These are phyloP conservation scores for Puccinia horiana DNA, from an alignment of 1,284 basidiomycete genomes.

Conservation along the genomic window DNA sequence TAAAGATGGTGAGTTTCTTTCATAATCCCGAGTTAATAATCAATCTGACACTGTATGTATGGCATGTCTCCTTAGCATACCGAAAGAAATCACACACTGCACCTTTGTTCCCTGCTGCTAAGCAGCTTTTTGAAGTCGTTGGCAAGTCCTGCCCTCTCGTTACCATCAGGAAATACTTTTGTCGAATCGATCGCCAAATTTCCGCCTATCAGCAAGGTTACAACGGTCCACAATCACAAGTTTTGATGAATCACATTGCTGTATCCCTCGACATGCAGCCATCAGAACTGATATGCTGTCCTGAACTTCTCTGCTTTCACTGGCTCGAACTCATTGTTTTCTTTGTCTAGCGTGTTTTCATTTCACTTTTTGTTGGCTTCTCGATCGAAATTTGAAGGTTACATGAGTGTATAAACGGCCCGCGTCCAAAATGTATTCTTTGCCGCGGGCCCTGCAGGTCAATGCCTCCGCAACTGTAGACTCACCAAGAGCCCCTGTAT, in stretches of 20 bases:
- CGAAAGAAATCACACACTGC: neutral
- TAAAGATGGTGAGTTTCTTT: neutral
- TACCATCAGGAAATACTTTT: conserved; percentile 20
- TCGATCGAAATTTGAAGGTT: too few relatives aligned
- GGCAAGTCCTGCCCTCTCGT: neutral
- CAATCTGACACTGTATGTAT: neutral
- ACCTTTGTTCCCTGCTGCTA: neutral
- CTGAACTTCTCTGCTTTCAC: too few relatives aligned
- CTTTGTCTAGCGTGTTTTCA: too few relatives aligned
- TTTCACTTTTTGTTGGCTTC: too few relatives aligned
- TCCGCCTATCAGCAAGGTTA: conserved; percentile 11
- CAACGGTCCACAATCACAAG: neutral
- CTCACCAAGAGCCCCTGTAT: too few relatives aligned
- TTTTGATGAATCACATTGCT: conserved; percentile 1
- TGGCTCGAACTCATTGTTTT: too few relatives aligned
- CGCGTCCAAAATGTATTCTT: too few relatives aligned
- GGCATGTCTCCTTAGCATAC: conserved; percentile 2
- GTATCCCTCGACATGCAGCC: neutral
- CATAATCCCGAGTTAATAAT: too few relatives aligned
- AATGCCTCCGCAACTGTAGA: too few relatives aligned
- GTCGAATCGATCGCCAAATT: conserved; percentile 14
- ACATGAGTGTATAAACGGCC: too few relatives aligned
- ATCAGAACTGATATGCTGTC: too few relatives aligned
- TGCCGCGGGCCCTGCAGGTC: too few relatives aligned
- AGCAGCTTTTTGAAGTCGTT: conserved; percentile 22